A percentile compares a stretch with the other conserved stretches of the same genome.
These are phyloP conservation scores for Daldinia decipiens DNA, from an alignment of 495 filamentous ascomycete genomes.

Conservation along the genomic window DNA sequence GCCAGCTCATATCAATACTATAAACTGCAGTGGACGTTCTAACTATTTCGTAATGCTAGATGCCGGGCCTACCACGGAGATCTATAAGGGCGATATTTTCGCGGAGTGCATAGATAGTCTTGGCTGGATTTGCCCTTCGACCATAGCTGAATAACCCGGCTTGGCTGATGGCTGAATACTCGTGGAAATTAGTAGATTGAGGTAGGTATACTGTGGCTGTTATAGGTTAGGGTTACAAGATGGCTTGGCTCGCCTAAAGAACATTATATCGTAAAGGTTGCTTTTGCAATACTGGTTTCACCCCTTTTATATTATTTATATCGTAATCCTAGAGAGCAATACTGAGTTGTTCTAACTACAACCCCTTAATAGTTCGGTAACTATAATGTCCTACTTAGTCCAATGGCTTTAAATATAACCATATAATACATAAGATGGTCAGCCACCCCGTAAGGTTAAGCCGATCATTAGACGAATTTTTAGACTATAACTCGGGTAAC, in stretches of 20 bases:
- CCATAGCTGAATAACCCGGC: constrained; percentile 3
- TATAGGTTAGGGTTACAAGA: constrained; percentile 35
- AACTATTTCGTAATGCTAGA: background rate
- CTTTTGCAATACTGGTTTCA: background rate
- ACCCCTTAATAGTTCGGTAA: background rate
- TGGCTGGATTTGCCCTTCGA: background rate
- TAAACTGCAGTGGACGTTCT: background rate
- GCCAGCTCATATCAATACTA: background rate
- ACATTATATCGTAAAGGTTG: constrained; percentile 3
- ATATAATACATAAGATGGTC: background rate
- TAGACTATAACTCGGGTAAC: background rate
- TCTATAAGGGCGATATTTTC: constrained; percentile 4
- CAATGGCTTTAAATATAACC: background rate
- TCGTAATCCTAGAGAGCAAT: background rate
- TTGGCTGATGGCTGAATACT: constrained; percentile 9
- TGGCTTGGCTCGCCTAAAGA: constrained; percentile 20
- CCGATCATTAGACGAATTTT: background rate
- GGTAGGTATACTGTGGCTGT: constrained; percentile 33
- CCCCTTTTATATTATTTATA: background rate
- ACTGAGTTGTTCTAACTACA: background rate
- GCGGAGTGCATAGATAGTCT: constrained; percentile 5
- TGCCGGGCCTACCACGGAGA: constrained; percentile 1
- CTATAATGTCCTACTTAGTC: too few relatives aligned
- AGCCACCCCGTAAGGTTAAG: too few relatives aligned
- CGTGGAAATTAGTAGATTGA: constrained; percentile 4